Base-by-base conservation (phyloP, 306 rosid genomes). In the Hippophae gyantsensis region DNA sequence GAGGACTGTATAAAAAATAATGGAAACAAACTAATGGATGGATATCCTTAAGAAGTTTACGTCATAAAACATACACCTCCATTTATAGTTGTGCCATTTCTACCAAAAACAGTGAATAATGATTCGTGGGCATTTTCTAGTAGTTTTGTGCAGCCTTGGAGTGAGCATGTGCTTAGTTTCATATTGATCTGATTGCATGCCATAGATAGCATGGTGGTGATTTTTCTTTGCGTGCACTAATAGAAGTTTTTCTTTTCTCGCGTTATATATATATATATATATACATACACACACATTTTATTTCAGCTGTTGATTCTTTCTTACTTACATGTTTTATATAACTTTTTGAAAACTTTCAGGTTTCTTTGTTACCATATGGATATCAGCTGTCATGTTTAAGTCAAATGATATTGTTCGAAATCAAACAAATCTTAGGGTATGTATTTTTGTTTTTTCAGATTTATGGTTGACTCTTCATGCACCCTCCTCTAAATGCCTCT, bases 401-500 rank as follows among this genome's bases (percentile, higher is more conserved):
- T 86, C 99, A 13, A 93, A 84, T 67, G 95, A 93, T 74, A 67
- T 89, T 63, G 85, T 93, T 32, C 80, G 78, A 78, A 84, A 81
- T 77, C 99, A 93, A 82, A 93, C 97, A 48, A 82, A 97, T 74
- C 73, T 93, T 54, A 93, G 88, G 97, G 99, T 93, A 51, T 63
- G 60, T 18, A 8, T 40, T 25, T 54, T 18, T 41, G 25, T 69
- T 63, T 46, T 43, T 53, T 74, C 50, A 62, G 68, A 14, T 55
- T 60, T 13, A 23, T 54, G 44, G 12, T 25, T 61, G 10, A 13
- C 3, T 32, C 12, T 26, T 43, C 45, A 13, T 55, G 44, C 41
- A 18, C 10, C 32, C 58, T 10, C 18, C 48, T 13, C 47, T 10
- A 8, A 56, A 62, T 48, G 42, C 55, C 43, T 8, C 11, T 65